phyloP scores from a whole-genome alignment of 1,139 yeast species.

The Blastobotrys elegans region DNA sequence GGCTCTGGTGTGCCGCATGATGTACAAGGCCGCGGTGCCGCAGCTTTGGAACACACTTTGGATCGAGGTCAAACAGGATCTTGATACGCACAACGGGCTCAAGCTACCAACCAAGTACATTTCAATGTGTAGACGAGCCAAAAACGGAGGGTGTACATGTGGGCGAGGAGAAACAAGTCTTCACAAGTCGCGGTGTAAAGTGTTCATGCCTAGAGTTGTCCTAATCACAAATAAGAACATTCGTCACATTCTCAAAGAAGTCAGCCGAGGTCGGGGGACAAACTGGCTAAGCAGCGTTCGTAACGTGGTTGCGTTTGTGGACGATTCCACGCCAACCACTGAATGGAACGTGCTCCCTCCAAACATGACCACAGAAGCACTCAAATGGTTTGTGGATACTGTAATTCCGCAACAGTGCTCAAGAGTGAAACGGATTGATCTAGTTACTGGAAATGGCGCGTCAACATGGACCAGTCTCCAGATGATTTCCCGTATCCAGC shows the following conservation, averaged over 20 bases:
- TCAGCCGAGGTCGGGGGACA: not conserved
- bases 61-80: not conserved
- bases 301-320: conserved; percentile 1
- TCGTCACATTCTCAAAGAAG: conserved; percentile 1
- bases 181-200: not conserved
- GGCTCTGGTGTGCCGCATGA: not conserved
- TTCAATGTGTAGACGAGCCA: not conserved
- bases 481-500: not conserved
- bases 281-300: conserved; percentile 3
- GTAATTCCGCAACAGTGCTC: conserved; percentile 1
- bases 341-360: conserved; percentile 3
- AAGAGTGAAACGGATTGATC: not conserved
- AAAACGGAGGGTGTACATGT: not conserved
- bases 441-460: not conserved
- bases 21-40: not conserved
- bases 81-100: not conserved
- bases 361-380: conserved; percentile 2
- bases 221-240: not conserved
- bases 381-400: conserved; percentile 4
- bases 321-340: not conserved
- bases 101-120: not conserved
- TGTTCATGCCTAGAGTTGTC: not conserved
- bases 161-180: not conserved
- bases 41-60: not conserved
- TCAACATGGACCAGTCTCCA: not conserved